Evolutionary conservation across 345 rosid species (phyloP).

Genomic region (Erucastrum elatum): DNA sequence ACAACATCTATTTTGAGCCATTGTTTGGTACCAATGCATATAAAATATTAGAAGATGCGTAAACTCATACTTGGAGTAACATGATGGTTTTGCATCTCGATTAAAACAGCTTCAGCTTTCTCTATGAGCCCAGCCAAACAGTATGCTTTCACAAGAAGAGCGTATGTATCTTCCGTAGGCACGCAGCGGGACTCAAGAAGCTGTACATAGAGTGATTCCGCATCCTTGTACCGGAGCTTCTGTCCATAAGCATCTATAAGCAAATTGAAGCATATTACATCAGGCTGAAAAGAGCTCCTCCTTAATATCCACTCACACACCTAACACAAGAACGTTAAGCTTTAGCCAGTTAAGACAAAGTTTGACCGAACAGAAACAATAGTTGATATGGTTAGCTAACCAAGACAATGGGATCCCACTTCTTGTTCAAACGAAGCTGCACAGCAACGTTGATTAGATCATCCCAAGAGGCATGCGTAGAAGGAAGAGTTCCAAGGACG

Average conservation of each 20-base stretch:
- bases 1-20: background rate
- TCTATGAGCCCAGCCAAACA: constrained; percentile 57
- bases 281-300: constrained; percentile 80
- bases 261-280: constrained; percentile 83
- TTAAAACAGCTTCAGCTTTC: constrained; percentile 74
- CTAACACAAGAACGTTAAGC: constrained; percentile 41
- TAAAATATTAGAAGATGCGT: background rate
- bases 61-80: constrained; percentile 71
- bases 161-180: constrained; percentile 90
- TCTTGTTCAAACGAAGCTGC: constrained; percentile 77
- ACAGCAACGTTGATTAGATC: constrained; percentile 78
- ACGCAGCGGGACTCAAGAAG: constrained; percentile 75
- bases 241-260: constrained; percentile 89
- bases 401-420: constrained; percentile 70
- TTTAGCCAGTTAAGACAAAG: background rate
- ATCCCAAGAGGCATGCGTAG: constrained; percentile 80
- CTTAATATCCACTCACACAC: constrained; percentile 80
- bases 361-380: background rate
- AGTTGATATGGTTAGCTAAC: no score
- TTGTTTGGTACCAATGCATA: background rate
- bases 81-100: constrained; percentile 73
- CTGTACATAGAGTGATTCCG: constrained; percentile 65
- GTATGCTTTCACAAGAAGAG: constrained; percentile 78
- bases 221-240: constrained; percentile 61
- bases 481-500: constrained; percentile 63